Conservation (phyloP, 192 early-diverging fungal species). For the Backusella morwellensis region DNA sequence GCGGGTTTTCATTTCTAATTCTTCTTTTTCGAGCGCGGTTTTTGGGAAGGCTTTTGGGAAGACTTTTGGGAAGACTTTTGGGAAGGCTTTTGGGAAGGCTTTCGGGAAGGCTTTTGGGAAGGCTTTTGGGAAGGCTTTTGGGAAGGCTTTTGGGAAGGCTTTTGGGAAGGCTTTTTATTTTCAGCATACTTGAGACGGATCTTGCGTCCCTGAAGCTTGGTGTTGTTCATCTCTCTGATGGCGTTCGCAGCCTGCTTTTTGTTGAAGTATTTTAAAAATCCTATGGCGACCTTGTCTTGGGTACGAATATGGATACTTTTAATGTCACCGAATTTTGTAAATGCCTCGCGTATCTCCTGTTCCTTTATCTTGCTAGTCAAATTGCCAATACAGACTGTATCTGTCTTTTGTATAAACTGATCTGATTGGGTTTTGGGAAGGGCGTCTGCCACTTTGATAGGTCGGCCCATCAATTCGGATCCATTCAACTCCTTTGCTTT, state of each 20-base stretch:
- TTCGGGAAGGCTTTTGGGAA: too few relatives aligned
- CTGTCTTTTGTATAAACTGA: conserved; percentile 42
- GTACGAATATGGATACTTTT: conserved; percentile 57
- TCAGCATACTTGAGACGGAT: conserved; percentile 83
- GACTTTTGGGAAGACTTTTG: too few relatives aligned
- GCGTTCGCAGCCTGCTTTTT: conserved; percentile 69
- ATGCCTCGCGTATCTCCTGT: conserved; percentile 41
- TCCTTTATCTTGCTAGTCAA: conserved; percentile 65
- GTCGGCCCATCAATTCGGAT: conserved; percentile 79
- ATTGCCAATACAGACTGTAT: conserved; percentile 84
- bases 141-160: too few relatives aligned
- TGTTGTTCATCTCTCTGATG: conserved; percentile 73
- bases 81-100: too few relatives aligned
- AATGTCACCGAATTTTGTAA: conserved; percentile 64
- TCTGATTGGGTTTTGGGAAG: conserved; percentile 2
- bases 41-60: too few relatives aligned
- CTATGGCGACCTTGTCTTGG: conserved; percentile 63
- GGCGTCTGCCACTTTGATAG: conserved; percentile 62
- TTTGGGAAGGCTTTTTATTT: conserved; percentile 28
- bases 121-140: too few relatives aligned
- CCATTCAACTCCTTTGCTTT: conserved; percentile 66
- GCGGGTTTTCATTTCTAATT: too few relatives aligned
- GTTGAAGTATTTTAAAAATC: conserved; percentile 80
- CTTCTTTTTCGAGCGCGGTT: too few relatives aligned
- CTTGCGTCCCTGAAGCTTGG: conserved; percentile 76